Base-by-base conservation (phyloP, 2,329 filamentous ascomycete genomes). In the Apiospora marii region DNA sequence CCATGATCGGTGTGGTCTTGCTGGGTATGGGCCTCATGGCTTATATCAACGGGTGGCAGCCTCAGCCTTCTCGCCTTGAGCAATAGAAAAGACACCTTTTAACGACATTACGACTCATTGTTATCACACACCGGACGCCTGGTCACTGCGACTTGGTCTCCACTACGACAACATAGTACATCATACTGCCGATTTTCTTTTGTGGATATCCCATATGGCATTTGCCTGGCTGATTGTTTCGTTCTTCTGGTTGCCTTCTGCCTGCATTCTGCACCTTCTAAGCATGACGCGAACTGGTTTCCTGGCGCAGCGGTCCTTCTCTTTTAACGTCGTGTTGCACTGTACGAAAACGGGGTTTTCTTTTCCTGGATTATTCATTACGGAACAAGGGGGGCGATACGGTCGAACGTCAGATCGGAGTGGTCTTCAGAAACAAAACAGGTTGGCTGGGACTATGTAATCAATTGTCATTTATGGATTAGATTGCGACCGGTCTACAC, bases 21-120 rank as follows among this genome's bases (percentile, higher is more conserved):
- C 85, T 96, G 74, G 94, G 94, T 44, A 92, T 96, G 84, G 93
- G 94, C 19, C 82, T 96, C 75, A 96, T 96, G 94, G 93, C 93
- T 58, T 95, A 95, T 82, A 87, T 96, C 77, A 96, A 96, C 79
- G 92, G 92, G 70, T 96, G 93, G 93, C 68, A 70, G 37, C 46
- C 68, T 24, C 68, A 70, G 34, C 49, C 68, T 12, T 70, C 68
- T 27, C 68, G 68, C 19, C 68, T 70, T 34, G 48, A 70, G 16
- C 48, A n/a, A 43, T 70, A 41, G 49, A 41, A 27, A 13, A 53
- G 68, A 41, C 48, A 43, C 12, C 22, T 58, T 48, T 34, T 70
- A 70, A 70, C 48, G 68, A 70, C 48, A 53, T 51, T 51, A 70
- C 58, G 58, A 64, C 30, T 64, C 58, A 64, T 64, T 64, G 58